Conservation (phyloP, 768 basidiomycete species). For the Boletellus ananas region DNA sequence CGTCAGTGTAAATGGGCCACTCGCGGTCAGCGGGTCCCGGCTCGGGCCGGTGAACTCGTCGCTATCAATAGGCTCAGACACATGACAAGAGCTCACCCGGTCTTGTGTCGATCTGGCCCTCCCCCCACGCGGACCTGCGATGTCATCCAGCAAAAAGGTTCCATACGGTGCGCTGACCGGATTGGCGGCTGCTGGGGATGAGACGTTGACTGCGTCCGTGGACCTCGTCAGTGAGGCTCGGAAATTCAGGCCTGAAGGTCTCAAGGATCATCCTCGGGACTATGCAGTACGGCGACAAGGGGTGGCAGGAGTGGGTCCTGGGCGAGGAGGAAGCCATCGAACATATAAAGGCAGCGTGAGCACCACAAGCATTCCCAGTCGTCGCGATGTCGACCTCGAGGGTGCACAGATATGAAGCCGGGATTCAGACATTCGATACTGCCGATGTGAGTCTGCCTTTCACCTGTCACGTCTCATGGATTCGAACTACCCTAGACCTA, state of each 20-base stretch:
- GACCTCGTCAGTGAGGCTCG: constrained; percentile 35
- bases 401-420: constrained; percentile 30
- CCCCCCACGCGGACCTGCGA: not conserved
- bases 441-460: constrained; percentile 26
- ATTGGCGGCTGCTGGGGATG: not conserved
- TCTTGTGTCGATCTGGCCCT: too few species aligned
- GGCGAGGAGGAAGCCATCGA: constrained; percentile 43
- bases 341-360: constrained; percentile 48
- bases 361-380: not conserved
- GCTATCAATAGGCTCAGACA: constrained; percentile 12
- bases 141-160: constrained; percentile 25
- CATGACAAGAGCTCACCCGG: too few species aligned
- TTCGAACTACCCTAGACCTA: constrained; percentile 42
- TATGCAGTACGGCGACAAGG: constrained; percentile 42
- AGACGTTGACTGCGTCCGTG: not conserved
- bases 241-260: constrained; percentile 48
- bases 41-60: too few species aligned
- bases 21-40: too few species aligned
- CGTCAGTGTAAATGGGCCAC: too few species aligned
- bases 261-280: constrained; percentile 49
- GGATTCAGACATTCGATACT: constrained; percentile 36
- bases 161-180: constrained; percentile 30
- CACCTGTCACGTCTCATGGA: not conserved
- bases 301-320: constrained; percentile 54
- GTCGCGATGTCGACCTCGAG: not conserved